These are phyloP conservation scores for Xylariaceae sp. DNA, from an alignment of 2,329 filamentous ascomycete genomes.

Conservation along the genomic window DNA sequence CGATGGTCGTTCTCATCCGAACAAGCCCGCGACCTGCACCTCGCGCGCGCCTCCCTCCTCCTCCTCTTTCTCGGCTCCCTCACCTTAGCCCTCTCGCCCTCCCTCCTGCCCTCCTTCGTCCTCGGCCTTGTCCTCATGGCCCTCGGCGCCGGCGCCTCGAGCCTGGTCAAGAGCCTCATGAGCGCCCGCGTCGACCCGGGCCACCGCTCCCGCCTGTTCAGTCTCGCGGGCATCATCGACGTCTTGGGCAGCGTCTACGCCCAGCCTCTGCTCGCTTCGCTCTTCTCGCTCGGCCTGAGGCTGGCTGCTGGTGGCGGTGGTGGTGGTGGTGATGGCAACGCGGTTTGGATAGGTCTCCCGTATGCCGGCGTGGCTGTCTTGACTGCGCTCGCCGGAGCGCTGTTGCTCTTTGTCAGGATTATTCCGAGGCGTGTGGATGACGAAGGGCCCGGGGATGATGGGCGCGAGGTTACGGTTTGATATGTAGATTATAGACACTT, in stretches of 20 bases:
- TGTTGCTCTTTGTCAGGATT: conserved; percentile 23
- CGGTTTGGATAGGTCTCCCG: conserved; percentile 28
- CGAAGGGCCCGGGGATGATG: background rate
- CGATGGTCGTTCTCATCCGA: too few species aligned
- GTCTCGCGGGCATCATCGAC: conserved; percentile 28
- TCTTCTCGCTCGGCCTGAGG: conserved; percentile 29
- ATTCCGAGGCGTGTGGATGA: conserved; percentile 8
- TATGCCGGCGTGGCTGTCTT: conserved; percentile 25
- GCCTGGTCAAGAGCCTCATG: conserved; percentile 28
- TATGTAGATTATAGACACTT: too few species aligned
- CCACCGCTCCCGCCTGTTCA: conserved; percentile 30
- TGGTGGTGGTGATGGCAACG: background rate
- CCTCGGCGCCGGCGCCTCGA: conserved; percentile 26
- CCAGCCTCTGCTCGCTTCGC: conserved; percentile 26
- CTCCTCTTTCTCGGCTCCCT: too few species aligned
- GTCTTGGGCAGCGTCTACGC: conserved; percentile 27
- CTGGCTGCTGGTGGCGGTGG: conserved; percentile 18
- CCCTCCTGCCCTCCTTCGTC: conserved; percentile 18
- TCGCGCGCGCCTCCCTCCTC: too few species aligned
- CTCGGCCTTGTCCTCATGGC: conserved; percentile 27
- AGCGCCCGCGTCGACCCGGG: conserved; percentile 27
- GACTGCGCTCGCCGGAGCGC: conserved; percentile 11
- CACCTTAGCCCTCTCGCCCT: conserved; percentile 24
- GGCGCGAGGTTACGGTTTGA: too few species aligned
- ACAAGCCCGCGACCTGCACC: too few species aligned